phyloP scores from a whole-genome alignment of 768 basidiomycete genomes.

The Lentinula edodes region DNA sequence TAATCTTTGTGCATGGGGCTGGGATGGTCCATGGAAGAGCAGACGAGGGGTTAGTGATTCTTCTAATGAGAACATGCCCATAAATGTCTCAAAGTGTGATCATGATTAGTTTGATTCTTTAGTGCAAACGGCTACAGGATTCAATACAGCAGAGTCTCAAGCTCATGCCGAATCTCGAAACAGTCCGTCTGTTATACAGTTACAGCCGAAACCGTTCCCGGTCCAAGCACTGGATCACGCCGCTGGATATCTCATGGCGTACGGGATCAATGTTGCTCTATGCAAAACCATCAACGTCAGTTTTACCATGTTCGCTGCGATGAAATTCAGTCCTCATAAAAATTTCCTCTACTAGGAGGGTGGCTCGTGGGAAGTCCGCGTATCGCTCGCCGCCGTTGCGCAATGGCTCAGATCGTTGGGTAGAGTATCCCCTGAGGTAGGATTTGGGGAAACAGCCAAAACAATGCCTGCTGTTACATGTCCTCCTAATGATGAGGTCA shows the following conservation, averaged over 20 bases:
- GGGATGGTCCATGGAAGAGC: constrained; percentile 51
- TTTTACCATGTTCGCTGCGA: neutral
- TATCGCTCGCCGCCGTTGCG: constrained; percentile 52
- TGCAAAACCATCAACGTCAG: constrained; percentile 45
- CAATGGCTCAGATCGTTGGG: constrained; percentile 55
- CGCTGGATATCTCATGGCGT: constrained; percentile 53
- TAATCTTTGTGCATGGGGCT: constrained; percentile 50
- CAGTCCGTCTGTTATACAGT: neutral
- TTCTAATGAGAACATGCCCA: neutral
- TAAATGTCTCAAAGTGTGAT: constrained; percentile 1
- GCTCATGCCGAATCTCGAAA: constrained; percentile 32
- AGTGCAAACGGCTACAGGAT: constrained; percentile 56
- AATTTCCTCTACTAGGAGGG: constrained; percentile 36
- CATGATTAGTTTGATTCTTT: constrained; percentile 61
- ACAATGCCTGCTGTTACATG: constrained; percentile 31
- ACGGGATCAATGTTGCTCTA: constrained; percentile 53
- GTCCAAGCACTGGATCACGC: constrained; percentile 59
- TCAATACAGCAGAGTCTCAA: constrained; percentile 52
- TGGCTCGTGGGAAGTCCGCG: constrained; percentile 55
- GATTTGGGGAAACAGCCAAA: constrained; percentile 30
- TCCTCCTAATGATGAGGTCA: constrained; percentile 33
- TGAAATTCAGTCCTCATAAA: neutral
- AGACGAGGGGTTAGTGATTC: constrained; percentile 38
- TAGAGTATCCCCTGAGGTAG: constrained; percentile 30
- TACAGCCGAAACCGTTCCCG: constrained; percentile 34